Evolutionary conservation across 164 flowering plant genomes (phyloP).

Genomic region (Echeveria elegans): DNA sequence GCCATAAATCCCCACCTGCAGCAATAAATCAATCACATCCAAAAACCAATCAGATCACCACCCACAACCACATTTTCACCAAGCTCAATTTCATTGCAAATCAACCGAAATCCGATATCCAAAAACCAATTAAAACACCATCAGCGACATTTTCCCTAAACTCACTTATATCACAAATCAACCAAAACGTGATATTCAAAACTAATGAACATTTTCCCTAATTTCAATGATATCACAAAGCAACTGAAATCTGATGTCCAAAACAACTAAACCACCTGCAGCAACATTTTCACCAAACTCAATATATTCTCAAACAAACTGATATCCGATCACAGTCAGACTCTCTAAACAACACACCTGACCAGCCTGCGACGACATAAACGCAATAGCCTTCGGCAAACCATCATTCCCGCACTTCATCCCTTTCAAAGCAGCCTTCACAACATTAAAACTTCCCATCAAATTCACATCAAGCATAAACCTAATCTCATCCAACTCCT

Average conservation of each 20-base stretch:
- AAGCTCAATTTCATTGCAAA: background rate
- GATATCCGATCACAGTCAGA: no score
- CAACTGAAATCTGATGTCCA: background rate
- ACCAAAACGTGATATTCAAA: no score
- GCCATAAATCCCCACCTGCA: slow-evolving; percentile 59
- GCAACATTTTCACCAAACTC: no score
- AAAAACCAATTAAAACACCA: no score
- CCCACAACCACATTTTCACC: background rate
- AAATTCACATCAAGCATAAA: slow-evolving; percentile 80
- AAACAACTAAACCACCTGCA: no score
- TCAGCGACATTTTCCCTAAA: background rate
- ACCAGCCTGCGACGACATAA: slow-evolving; percentile 90
- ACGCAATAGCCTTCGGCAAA: slow-evolving; percentile 65
- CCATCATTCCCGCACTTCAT: slow-evolving; percentile 53
- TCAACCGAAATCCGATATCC: background rate
- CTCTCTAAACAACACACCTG: no score
- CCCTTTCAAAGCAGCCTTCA: slow-evolving; percentile 73
- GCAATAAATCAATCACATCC: background rate
- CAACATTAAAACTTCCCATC: slow-evolving; percentile 65
- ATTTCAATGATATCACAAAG: no score
- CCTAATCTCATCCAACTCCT: slow-evolving; percentile 53
- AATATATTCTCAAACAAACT: no score
- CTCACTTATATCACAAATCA: no score
- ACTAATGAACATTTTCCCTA: no score
- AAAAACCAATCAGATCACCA: background rate